These are phyloP conservation scores for Dactylellina sp. DNA, from an alignment of 2,329 filamentous ascomycete genomes.

Conservation along the genomic window DNA sequence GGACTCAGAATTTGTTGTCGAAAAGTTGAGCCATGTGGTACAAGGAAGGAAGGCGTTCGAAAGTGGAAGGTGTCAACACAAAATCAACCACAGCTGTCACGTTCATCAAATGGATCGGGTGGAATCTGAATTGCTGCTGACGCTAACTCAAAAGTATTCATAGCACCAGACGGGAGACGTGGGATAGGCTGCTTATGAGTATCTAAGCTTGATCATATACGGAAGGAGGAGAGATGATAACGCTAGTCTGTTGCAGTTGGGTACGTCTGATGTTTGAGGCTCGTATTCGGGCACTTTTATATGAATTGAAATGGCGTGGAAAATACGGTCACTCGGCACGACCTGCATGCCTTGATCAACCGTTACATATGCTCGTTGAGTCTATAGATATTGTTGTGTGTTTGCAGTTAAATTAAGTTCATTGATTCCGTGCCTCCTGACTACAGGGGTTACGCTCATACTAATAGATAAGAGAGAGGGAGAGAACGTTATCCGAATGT, in stretches of 20 bases:
- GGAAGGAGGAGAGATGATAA: constrained; percentile 12
- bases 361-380: no score
- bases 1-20: constrained; percentile 29
- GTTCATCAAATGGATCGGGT: not conserved
- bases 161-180: not conserved
- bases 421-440: not conserved
- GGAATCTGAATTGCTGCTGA: not conserved
- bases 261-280: constrained; percentile 10
- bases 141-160: constrained; percentile 2
- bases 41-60: constrained; percentile 21
- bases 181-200: not conserved
- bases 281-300: constrained; percentile 20
- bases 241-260: not conserved
- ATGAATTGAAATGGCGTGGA: not conserved
- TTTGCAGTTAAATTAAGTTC: not conserved
- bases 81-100: not conserved
- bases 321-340: not conserved
- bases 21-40: constrained; percentile 38
- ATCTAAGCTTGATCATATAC: not conserved
- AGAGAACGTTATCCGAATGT: constrained; percentile 4
- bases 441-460: not conserved
- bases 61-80: constrained; percentile 55
- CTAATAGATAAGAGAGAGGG: no score
- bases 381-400: no score
- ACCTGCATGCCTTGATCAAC: not conserved